Evolutionary conservation across 768 basidiomycete genomes (phyloP).

Genomic region (Phanerochaete sordida): DNA sequence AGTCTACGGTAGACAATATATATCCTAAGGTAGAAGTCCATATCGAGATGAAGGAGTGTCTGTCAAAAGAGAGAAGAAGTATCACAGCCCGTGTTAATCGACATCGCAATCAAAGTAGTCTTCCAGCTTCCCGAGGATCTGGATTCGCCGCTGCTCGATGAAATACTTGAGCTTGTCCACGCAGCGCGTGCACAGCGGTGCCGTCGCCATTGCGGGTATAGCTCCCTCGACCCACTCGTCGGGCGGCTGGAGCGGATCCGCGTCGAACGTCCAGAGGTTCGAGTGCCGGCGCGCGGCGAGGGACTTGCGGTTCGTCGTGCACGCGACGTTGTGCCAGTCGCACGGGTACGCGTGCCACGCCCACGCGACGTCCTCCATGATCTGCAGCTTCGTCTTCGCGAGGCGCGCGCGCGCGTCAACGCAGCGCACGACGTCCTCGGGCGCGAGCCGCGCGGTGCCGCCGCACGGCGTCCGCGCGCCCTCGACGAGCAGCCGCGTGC

Average conservation of each 20-base stretch:
- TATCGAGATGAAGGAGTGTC: too few species aligned
- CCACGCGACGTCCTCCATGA: slow-evolving; percentile 1
- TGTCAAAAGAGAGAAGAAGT: background rate
- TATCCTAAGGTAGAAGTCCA: too few species aligned
- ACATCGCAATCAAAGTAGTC: background rate
- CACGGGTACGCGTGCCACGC: background rate
- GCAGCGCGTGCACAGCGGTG: background rate
- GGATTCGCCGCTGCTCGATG: background rate
- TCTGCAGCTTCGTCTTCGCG: background rate
- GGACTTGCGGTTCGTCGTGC: background rate
- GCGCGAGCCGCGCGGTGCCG: background rate
- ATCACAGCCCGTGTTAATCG: background rate
- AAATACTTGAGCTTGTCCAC: background rate
- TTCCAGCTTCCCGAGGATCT: background rate
- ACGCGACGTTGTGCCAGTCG: background rate
- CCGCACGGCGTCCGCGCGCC: background rate
- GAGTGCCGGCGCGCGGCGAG: background rate
- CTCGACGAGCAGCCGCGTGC: background rate
- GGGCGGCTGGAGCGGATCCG: background rate
- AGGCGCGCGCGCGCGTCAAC: background rate
- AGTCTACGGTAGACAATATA: too few species aligned
- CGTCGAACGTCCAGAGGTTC: background rate
- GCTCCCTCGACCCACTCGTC: background rate
- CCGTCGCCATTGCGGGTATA: background rate
- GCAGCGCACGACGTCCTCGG: background rate